Percentiles rank a stretch among this genome's conserved stretches.
These are phyloP conservation scores for Ophiorrhiza pumila DNA, from an alignment of 257 asterid species.

Conservation along the genomic window DNA sequence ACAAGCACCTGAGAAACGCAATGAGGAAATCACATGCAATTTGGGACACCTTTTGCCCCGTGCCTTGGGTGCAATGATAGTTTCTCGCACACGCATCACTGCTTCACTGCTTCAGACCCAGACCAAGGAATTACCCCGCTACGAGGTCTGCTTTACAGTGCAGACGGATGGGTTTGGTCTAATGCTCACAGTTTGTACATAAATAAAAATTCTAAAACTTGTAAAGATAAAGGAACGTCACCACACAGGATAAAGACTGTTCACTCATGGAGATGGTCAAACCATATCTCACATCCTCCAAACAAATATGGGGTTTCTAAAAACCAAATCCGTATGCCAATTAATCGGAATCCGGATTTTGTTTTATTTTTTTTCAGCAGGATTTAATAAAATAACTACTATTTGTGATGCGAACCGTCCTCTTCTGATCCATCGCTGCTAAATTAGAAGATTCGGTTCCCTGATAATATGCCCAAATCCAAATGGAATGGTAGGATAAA, in stretches of 20 bases:
- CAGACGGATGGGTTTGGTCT: background rate
- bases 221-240: background rate
- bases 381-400: background rate
- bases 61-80: constrained; percentile 17
- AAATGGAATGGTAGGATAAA: background rate
- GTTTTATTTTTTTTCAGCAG: background rate
- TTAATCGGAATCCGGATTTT: background rate
- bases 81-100: constrained; percentile 10
- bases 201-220: background rate
- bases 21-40: constrained; percentile 14
- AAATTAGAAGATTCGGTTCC: background rate
- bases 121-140: background rate
- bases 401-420: background rate
- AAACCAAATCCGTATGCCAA: no score
- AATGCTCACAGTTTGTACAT: background rate
- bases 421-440: background rate
- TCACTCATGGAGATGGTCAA: background rate
- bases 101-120: background rate
- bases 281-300: no score
- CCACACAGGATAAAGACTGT: background rate
- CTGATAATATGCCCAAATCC: no score
- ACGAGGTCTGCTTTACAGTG: background rate
- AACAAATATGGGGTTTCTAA: no score
- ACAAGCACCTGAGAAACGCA: constrained; percentile 11
- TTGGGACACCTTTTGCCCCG: constrained; percentile 12